A percentile compares a stretch with the other conserved stretches of the same genome.
phyloP scores from a whole-genome alignment of 805 yeast genomes.

The Ogataea ramenticola region DNA sequence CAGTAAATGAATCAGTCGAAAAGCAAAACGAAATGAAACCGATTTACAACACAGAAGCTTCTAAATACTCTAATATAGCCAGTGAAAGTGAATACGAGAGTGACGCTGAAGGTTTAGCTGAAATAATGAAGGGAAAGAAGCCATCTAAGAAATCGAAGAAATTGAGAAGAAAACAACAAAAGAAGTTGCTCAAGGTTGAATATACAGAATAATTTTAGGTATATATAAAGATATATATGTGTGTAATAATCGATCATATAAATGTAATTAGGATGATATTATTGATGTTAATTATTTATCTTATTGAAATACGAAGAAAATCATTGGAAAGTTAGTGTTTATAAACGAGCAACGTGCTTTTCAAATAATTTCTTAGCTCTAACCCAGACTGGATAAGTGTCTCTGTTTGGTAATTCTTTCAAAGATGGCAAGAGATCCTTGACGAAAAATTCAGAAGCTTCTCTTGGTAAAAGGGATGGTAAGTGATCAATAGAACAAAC shows the following conservation, averaged over 20 bases:
- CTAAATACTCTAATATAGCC: slow-evolving; percentile 31
- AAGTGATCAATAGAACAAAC: slow-evolving; percentile 95
- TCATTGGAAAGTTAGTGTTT: too few relatives aligned
- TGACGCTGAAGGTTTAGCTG: slow-evolving; percentile 60
- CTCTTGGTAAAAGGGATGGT: slow-evolving; percentile 94
- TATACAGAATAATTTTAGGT: slow-evolving; percentile 19
- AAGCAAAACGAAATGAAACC: slow-evolving; percentile 59
- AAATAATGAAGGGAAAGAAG: slow-evolving; percentile 45
- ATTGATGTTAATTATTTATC: too few relatives aligned
- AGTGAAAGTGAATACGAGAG: slow-evolving; percentile 72
- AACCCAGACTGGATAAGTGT: slow-evolving; percentile 83
- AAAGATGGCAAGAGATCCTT: slow-evolving; percentile 85
- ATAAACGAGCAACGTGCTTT: slow-evolving; percentile 72
- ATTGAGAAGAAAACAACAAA: slow-evolving; percentile 33
- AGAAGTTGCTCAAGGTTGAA: slow-evolving; percentile 42
- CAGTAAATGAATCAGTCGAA: slow-evolving; percentile 74
- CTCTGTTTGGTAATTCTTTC: slow-evolving; percentile 75
- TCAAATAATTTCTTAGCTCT: slow-evolving; percentile 80
- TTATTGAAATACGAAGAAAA: too few relatives aligned
- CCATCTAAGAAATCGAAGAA: slow-evolving; percentile 29
- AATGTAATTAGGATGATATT: too few relatives aligned
- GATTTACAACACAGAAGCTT: slow-evolving; percentile 27
- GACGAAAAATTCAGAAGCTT: slow-evolving; percentile 88
- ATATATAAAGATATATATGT: too few relatives aligned
- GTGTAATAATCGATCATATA: too few relatives aligned